Conservation (phyloP, 257 asterid genomes). For the Pogostemon cablin region DNA sequence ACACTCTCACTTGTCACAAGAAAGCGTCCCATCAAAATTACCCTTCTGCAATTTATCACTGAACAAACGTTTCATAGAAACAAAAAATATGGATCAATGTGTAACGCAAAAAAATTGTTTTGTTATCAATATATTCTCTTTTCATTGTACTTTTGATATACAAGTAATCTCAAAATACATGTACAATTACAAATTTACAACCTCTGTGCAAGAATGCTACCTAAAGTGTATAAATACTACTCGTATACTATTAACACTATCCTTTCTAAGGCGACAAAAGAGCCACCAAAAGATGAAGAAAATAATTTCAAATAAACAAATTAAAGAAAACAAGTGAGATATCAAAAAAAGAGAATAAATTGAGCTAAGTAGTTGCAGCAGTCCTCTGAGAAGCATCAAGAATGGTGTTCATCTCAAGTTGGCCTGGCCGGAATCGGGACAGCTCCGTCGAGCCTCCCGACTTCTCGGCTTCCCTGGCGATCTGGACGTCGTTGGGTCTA, state of each 20-base stretch:
- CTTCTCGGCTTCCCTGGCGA: conserved; percentile 84
- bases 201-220: conserved; percentile 45
- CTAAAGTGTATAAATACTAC: conserved; percentile 26
- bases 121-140: not conserved
- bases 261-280: conserved; percentile 35
- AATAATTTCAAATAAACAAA: conserved; percentile 30
- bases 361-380: conserved; percentile 5
- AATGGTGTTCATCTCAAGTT: conserved; percentile 71
- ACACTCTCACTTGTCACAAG: too few relatives aligned
- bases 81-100: too few relatives aligned
- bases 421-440: conserved; percentile 30
- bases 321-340: conserved; percentile 31
- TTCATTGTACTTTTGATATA: conserved; percentile 16
- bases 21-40: too few relatives aligned
- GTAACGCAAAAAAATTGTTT: not conserved
- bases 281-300: conserved; percentile 16
- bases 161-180: conserved; percentile 29
- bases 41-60: too few relatives aligned
- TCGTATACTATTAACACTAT: not conserved
- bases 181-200: conserved; percentile 47
- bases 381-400: conserved; percentile 44
- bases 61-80: too few relatives aligned
- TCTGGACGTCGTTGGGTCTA: conserved; percentile 68
- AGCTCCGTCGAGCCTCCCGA: conserved; percentile 37
- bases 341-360: not conserved